Base-by-base conservation (phyloP, 208 protist species). In the Acanthamoeba rhysodes region DNA sequence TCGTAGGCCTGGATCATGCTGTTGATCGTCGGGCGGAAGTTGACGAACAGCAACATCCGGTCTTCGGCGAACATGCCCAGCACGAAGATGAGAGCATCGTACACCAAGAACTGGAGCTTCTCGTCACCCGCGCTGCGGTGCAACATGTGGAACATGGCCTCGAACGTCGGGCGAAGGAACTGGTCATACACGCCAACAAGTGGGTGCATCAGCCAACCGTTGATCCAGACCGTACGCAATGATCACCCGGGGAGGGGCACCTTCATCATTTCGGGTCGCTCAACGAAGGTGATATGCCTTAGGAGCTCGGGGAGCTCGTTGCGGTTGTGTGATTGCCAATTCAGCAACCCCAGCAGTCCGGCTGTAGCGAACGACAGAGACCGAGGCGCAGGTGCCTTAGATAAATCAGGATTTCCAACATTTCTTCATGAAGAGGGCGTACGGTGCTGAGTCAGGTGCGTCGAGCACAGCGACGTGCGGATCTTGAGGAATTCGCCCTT, bases 181-280 rank as follows among this genome's bases (percentile, higher is more conserved):
- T 59, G 22, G 50, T 8, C 8, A 41, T 53, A 59, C 7, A 29
- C 9, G 14, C 80, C 41, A 45, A 45, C 4, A 5, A 45, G 41
- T 45, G 41, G 4, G 41, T 2, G 3, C 9, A 5, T 45, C 41
- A 45, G 41, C 41, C 41, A 45, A 45, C 41, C 4, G 41, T 45
- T 5, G 9, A 45, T 8, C 41, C 41, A 45, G 41, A 5, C 41
- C 41, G 41, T 45, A 45, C 3, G 41, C 41, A 10, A 45, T 45
- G 41, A 62, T 88, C n/a, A 48, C 9, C n/a, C n/a, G n/a, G n/a
- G 20, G 24, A 14, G 29, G 24, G 7, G 37, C 18, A 94, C 90
- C 91, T 96, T 96, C 55, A 96, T 95, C 72, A 96, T 78, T 64
- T 96, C 95, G 34, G 78, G 62, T 48, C 78, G 78, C 55, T 94